Evolutionary conservation across 306 rosid species (phyloP).

Genomic region (Cucurbita ficifolia): DNA sequence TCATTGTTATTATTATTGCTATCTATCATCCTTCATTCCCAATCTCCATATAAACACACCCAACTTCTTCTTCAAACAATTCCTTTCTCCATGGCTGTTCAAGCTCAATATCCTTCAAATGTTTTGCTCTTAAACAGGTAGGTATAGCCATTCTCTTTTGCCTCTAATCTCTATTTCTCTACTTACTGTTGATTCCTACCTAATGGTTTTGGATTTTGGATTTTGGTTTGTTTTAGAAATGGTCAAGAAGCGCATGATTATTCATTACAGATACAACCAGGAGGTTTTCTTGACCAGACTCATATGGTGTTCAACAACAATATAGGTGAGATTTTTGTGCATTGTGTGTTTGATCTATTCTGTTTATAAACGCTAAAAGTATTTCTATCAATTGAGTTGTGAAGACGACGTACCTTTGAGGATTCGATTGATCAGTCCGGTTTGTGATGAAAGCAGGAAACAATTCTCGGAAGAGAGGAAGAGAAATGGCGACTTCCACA

Average conservation of each 20-base stretch:
- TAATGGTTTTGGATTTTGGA: neutral
- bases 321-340: conserved; percentile 16
- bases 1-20: conserved; percentile 18
- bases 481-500: conserved; percentile 25
- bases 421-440: neutral
- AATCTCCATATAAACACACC: conserved; percentile 6
- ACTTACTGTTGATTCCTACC: neutral
- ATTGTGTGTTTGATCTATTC: neutral
- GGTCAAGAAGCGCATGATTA: conserved; percentile 57
- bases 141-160: neutral
- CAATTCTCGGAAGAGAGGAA: conserved; percentile 59
- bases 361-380: too few relatives aligned
- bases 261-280: conserved; percentile 50
- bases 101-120: conserved; percentile 97
- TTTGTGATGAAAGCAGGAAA: neutral
- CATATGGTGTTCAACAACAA: conserved; percentile 49
- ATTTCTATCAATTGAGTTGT: neutral
- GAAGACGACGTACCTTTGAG: neutral
- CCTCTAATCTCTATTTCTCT: too few relatives aligned
- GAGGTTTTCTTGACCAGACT: conserved; percentile 58
- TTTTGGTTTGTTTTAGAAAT: conserved; percentile 19
- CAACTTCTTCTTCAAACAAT: neutral
- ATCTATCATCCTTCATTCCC: neutral
- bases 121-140: conserved; percentile 63
- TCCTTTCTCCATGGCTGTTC: conserved; percentile 56